phyloP scores from a whole-genome alignment of 805 yeast genomes.

The Candida rishiriensis region DNA sequence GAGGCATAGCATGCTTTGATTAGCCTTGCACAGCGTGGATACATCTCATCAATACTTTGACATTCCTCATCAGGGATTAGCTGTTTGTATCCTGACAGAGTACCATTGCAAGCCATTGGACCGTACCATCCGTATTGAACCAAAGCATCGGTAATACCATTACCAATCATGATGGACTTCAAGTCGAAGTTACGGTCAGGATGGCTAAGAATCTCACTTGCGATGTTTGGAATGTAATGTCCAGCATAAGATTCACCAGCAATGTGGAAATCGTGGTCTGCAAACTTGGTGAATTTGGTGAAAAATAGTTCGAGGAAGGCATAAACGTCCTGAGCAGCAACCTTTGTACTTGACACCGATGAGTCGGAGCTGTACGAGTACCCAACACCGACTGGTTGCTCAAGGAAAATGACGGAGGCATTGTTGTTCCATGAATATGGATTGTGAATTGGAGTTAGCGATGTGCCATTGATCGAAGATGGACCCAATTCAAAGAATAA shows the following conservation, averaged over 20 bases:
- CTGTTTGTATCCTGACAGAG: slow-evolving; percentile 76
- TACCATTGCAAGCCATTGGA: slow-evolving; percentile 83
- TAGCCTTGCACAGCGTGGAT: slow-evolving; percentile 75
- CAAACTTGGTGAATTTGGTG: slow-evolving; percentile 62
- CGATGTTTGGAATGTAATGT: slow-evolving; percentile 88
- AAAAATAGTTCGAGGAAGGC: slow-evolving; percentile 77
- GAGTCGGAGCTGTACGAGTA: slow-evolving; percentile 47
- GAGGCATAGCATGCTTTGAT: slow-evolving; percentile 74
- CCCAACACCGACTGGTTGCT: slow-evolving; percentile 68
- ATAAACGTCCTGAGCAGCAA: slow-evolving; percentile 81
- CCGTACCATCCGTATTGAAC: slow-evolving; percentile 73
- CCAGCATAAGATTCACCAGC: slow-evolving; percentile 96
- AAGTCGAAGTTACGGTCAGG: slow-evolving; percentile 53
- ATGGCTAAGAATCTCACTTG: slow-evolving; percentile 70
- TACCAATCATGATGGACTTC: slow-evolving; percentile 80
- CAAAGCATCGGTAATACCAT: slow-evolving; percentile 85
- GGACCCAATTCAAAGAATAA: slow-evolving; percentile 86
- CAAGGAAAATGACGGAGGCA: slow-evolving; percentile 81
- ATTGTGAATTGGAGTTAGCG: slow-evolving; percentile 61
- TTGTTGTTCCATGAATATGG: slow-evolving; percentile 81
- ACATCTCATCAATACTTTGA: slow-evolving; percentile 56
- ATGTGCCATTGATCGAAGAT: slow-evolving; percentile 51
- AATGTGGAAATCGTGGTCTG: slow-evolving; percentile 63
- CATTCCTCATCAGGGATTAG: slow-evolving; percentile 80
- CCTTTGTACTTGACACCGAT: slow-evolving; percentile 64